These are phyloP conservation scores for Hippophae rhamnoides DNA, from an alignment of 306 rosid species.

Conservation along the genomic window DNA sequence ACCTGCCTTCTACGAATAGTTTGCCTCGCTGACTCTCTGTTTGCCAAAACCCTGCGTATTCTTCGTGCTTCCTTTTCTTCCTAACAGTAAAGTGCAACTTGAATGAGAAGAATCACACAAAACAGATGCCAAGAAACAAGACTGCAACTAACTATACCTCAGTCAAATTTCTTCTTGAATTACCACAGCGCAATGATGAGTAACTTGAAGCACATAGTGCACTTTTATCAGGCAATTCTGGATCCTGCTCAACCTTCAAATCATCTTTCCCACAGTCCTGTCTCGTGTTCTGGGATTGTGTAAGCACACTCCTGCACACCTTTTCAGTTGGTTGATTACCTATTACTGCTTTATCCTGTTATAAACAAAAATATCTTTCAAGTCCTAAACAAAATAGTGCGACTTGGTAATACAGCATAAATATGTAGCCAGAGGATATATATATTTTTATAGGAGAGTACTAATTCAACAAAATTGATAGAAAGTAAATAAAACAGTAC, in stretches of 20 bases:
- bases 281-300: conserved; percentile 16
- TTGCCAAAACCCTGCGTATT: conserved; percentile 80
- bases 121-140: conserved; percentile 5
- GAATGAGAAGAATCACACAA: conserved; percentile 3
- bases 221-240: conserved; percentile 29
- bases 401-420: conserved; percentile 28
- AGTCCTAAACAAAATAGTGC: conserved; percentile 46
- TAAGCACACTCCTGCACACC: conserved; percentile 4
- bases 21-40: conserved; percentile 94
- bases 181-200: conserved; percentile 38
- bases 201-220: conserved; percentile 22
- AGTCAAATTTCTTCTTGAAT: conserved; percentile 64
- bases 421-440: neutral
- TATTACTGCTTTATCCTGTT: conserved; percentile 53
- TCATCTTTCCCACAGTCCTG: conserved; percentile 17
- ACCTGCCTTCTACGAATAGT: conserved; percentile 99
- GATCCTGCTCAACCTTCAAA: conserved; percentile 40
- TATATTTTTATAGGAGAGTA: neutral
- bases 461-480: neutral
- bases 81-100: conserved; percentile 25
- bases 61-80: conserved; percentile 86
- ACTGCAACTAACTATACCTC: conserved; percentile 42
- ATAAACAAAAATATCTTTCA: conserved; percentile 44
- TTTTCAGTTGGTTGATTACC: conserved; percentile 31
- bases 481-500: neutral